These are phyloP conservation scores for Omphalotus guepiniiformis DNA, from an alignment of 768 basidiomycete genomes.

Conservation along the genomic window DNA sequence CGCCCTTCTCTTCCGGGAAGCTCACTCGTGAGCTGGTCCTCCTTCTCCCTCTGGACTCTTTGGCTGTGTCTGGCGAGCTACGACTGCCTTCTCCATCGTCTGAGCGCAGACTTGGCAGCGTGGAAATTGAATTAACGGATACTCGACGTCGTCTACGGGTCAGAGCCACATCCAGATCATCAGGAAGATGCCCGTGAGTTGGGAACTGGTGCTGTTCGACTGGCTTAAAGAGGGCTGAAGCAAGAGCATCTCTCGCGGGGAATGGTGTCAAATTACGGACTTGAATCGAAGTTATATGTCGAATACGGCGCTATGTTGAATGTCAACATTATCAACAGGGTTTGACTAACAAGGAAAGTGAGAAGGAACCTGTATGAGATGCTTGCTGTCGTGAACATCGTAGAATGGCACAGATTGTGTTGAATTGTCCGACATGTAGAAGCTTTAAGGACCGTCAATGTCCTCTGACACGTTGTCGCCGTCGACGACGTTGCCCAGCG, in stretches of 20 bases:
- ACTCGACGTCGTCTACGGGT: conserved; percentile 54
- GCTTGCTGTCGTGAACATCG: background rate
- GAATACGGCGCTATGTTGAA: conserved; percentile 54
- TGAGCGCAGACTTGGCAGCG: conserved; percentile 40
- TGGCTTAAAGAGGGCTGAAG: conserved; percentile 70
- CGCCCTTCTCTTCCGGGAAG: conserved; percentile 18
- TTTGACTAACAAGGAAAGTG: background rate
- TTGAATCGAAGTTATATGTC: conserved; percentile 70
- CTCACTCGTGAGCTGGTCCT: conserved; percentile 44
- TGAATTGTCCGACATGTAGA: background rate
- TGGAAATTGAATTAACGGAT: conserved; percentile 54
- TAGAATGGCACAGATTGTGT: conserved; percentile 1
- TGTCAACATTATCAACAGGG: conserved; percentile 8
- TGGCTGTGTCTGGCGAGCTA: conserved; percentile 25
- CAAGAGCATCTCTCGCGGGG: conserved; percentile 72
- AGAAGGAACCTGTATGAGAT: background rate
- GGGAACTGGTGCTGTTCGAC: conserved; percentile 58
- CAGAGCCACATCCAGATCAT: conserved; percentile 65
- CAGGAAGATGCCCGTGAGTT: conserved; percentile 52
- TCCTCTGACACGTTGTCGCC: too few relatives aligned
- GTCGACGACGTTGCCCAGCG: too few relatives aligned
- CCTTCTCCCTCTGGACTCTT: conserved; percentile 35
- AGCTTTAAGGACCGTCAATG: too few relatives aligned
- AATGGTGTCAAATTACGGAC: conserved; percentile 83
- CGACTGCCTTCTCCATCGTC: conserved; percentile 46